Conservation (phyloP, 257 asterid genomes). For the Nemophila menziesii region DNA sequence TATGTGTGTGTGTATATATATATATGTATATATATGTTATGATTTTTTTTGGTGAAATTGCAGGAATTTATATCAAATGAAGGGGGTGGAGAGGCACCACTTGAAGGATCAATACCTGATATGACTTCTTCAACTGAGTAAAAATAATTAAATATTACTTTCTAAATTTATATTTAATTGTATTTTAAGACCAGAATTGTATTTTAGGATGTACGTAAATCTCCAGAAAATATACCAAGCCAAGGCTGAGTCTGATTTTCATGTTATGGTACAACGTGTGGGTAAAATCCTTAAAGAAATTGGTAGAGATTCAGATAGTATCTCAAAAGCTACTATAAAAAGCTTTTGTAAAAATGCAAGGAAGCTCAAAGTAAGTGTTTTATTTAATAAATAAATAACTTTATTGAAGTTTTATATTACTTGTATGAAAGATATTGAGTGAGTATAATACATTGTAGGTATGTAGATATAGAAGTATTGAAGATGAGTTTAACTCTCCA, state of each 20-base stretch:
- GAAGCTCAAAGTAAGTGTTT: conserved; percentile 39
- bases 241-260: conserved; percentile 93
- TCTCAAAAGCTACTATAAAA: conserved; percentile 63
- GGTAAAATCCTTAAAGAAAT: conserved; percentile 54
- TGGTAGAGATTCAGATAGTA: conserved; percentile 80
- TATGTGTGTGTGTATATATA: not conserved
- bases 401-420: not conserved
- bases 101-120: conserved; percentile 97
- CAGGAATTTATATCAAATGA: conserved; percentile 85
- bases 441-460: conserved; percentile 24
- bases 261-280: conserved; percentile 52
- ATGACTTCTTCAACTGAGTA: conserved; percentile 99
- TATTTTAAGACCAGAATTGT: conserved; percentile 8
- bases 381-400: not conserved
- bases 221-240: conserved; percentile 87
- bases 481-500: conserved; percentile 79
- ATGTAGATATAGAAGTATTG: conserved; percentile 76
- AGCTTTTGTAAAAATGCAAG: conserved; percentile 90
- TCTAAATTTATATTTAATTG: not conserved
- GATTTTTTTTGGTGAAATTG: conserved; percentile 6
- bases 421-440: not conserved
- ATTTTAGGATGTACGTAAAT: conserved; percentile 59
- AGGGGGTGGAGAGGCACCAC: conserved; percentile 93
- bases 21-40: not conserved
- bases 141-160: conserved; percentile 6